Percentiles rank a stretch among this genome's conserved stretches.
Evolutionary conservation across 2,329 filamentous ascomycete species (phyloP).

Genomic region (Aulographum hederae): DNA sequence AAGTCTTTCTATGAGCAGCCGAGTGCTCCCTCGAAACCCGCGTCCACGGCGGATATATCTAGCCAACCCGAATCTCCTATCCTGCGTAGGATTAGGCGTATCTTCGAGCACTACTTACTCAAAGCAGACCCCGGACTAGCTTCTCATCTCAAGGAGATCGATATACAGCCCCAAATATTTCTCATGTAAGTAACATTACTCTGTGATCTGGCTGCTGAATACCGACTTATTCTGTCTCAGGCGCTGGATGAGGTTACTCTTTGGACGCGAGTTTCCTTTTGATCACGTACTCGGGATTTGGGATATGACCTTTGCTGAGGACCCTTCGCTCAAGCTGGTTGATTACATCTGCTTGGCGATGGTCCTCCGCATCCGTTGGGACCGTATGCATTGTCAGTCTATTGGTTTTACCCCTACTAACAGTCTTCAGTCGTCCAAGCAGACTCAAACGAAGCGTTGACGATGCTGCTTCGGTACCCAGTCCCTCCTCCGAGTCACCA

Average conservation of each 20-base stretch:
- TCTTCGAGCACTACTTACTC: constrained; percentile 66
- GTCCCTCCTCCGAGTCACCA: constrained; percentile 41
- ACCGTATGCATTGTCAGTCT: constrained; percentile 37
- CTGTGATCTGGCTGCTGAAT: not conserved
- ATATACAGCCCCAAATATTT: constrained; percentile 92
- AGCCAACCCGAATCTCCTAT: constrained; percentile 43
- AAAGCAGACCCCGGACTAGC: constrained; percentile 72
- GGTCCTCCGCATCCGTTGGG: constrained; percentile 81
- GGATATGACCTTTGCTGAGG: constrained; percentile 81
- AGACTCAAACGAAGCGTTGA: constrained; percentile 54
- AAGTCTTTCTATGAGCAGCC: constrained; percentile 62
- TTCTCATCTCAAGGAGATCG: constrained; percentile 60
- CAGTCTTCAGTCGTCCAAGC: not conserved
- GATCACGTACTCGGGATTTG: constrained; percentile 69
- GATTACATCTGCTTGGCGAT: constrained; percentile 89
- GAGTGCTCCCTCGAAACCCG: not conserved
- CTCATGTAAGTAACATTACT: constrained; percentile 46
- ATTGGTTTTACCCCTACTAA: not conserved
- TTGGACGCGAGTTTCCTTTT: constrained; percentile 85
- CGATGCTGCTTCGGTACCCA: constrained; percentile 70
- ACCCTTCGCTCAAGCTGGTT: constrained; percentile 60
- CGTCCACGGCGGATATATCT: constrained; percentile 6
- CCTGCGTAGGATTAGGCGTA: constrained; percentile 66
- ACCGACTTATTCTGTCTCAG: constrained; percentile 21
- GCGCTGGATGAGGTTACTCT: constrained; percentile 84